These are phyloP conservation scores for Rutidosis leptorrhynchoides DNA, from an alignment of 129 eudicot species.

Conservation along the genomic window DNA sequence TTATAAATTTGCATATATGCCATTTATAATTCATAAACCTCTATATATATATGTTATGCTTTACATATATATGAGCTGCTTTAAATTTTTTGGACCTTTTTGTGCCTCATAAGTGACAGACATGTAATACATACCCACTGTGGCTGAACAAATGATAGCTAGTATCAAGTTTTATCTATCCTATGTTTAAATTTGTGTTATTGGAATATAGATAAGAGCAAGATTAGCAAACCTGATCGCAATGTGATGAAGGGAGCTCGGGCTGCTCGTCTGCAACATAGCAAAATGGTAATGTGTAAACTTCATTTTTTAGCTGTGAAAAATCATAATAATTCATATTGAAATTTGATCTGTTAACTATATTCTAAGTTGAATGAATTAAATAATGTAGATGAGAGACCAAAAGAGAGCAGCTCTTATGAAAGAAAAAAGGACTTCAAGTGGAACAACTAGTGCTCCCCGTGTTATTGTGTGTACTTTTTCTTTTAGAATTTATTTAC, in stretches of 20 bases:
- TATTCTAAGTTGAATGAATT: conserved; percentile 9
- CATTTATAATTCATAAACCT: no score
- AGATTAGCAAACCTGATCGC: conserved; percentile 52
- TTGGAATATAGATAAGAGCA: conserved; percentile 52
- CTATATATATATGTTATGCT: no score
- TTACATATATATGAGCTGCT: no score
- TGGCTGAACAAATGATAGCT: background rate
- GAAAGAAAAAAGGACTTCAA: conserved; percentile 74
- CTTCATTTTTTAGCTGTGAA: background rate
- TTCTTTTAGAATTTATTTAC: background rate
- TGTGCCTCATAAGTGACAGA: background rate
- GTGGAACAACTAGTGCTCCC: conserved; percentile 71
- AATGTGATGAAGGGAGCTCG: conserved; percentile 68
- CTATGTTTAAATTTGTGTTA: conserved; percentile 8
- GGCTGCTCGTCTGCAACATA: conserved; percentile 73
- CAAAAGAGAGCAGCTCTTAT: conserved; percentile 66
- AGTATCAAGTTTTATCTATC: background rate
- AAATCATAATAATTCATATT: background rate
- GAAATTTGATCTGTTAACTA: background rate
- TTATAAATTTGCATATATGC: no score
- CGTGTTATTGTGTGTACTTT: conserved; percentile 78
- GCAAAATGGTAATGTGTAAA: conserved; percentile 58
- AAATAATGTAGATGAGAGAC: conserved; percentile 61
- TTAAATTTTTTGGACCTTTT: background rate
- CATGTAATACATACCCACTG: background rate